A percentile compares a stretch with the other conserved stretches of the same genome.
Conservation (phyloP, 1,139 yeast species). For the Entelexis sorbosivorans region DNA sequence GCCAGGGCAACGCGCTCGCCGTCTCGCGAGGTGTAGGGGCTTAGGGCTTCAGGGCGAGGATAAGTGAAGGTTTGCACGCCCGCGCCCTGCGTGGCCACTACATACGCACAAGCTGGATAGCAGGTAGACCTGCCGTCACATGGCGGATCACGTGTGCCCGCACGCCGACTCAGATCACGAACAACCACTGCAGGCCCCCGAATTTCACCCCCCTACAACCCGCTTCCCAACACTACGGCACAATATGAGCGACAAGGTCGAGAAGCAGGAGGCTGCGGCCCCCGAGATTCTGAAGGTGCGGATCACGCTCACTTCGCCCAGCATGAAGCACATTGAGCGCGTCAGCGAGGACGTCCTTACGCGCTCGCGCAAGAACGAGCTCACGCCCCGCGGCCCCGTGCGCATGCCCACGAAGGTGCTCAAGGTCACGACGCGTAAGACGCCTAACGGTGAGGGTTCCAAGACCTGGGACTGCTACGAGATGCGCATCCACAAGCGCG, state of each 20-base stretch:
- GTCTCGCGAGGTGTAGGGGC: not conserved
- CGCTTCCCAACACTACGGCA: constrained; percentile 9
- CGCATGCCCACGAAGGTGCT: constrained; percentile 99
- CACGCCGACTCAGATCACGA: constrained; percentile 8
- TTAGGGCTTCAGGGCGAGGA: constrained; percentile 4
- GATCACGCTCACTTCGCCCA: constrained; percentile 98
- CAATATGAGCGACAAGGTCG: constrained; percentile 27
- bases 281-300: constrained; percentile 86
- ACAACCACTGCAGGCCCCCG: not conserved
- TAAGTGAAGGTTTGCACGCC: not conserved
- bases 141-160: not conserved
- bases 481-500: constrained; percentile 99
- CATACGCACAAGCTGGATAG: not conserved
- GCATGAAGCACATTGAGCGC: constrained; percentile 96
- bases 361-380: constrained; percentile 74
- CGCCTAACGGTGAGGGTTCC: constrained; percentile 99
- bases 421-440: constrained; percentile 98
- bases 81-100: not conserved
- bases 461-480: constrained; percentile 99
- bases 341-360: constrained; percentile 78
- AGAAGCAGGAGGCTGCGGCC: constrained; percentile 76
- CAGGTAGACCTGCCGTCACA: not conserved
- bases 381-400: constrained; percentile 87
- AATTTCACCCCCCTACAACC: constrained; percentile 8
- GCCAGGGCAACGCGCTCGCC: not conserved